Evolutionary conservation across 2,329 filamentous ascomycete genomes (phyloP).

Genomic region (Emmonsiellopsis sp.): DNA sequence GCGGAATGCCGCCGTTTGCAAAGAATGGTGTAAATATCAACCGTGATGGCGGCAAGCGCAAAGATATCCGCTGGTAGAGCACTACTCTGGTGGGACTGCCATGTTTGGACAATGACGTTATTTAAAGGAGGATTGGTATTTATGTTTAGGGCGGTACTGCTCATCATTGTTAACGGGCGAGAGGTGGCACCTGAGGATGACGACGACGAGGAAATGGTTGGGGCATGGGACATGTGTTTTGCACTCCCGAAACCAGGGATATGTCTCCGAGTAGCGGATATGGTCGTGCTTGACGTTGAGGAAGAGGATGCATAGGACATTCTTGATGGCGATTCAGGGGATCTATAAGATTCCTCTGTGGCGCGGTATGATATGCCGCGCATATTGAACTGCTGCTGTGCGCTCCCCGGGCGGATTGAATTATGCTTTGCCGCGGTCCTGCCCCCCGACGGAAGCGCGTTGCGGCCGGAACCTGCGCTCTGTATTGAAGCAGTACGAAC

Average conservation of each 20-base stretch:
- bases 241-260: not conserved
- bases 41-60: conserved; percentile 48
- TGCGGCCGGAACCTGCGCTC: conserved; percentile 21
- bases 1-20: conserved; percentile 47
- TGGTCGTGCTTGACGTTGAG: not conserved
- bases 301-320: not conserved
- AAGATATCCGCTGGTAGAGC: conserved; percentile 44
- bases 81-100: conserved; percentile 28
- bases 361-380: conserved; percentile 17
- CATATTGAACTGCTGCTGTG: not conserved
- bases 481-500: conserved; percentile 28
- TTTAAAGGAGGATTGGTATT: conserved; percentile 19
- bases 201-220: not conserved
- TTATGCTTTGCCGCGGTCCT: conserved; percentile 26
- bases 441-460: conserved; percentile 31
- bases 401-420: conserved; percentile 11
- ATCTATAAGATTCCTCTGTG: too few species aligned
- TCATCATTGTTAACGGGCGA: conserved; percentile 8
- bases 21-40: conserved; percentile 51
- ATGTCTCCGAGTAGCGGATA: not conserved
- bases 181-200: conserved; percentile 8
- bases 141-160: conserved; percentile 19
- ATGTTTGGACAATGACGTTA: conserved; percentile 25
- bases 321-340: conserved; percentile 10
- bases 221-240: not conserved